Evolutionary conservation across 2,329 filamentous ascomycete species (phyloP).

Genomic region (Botrytis fabae): DNA sequence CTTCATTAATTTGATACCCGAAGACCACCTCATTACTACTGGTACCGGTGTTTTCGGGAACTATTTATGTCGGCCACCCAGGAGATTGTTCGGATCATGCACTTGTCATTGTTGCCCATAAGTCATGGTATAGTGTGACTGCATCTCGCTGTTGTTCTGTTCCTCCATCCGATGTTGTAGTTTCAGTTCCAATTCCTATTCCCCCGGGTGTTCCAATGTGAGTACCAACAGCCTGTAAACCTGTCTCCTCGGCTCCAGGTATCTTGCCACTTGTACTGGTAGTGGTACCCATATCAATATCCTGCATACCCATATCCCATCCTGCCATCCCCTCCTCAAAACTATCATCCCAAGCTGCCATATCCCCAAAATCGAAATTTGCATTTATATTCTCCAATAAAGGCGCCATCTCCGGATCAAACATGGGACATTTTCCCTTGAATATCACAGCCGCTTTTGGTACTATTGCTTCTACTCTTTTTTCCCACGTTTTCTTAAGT

Average conservation of each 20-base stretch:
- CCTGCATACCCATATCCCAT: background rate
- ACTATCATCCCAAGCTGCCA: background rate
- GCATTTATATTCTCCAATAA: background rate
- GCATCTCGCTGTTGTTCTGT: background rate
- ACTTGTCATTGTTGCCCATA: constrained; percentile 39
- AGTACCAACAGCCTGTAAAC: background rate
- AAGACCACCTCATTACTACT: background rate
- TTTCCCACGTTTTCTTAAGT: constrained; percentile 14
- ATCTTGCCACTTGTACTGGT: background rate
- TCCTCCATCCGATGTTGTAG: background rate
- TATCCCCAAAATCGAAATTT: constrained; percentile 28
- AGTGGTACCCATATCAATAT: too few species aligned
- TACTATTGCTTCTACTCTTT: background rate
- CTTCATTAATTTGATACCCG: background rate
- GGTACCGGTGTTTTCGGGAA: too few species aligned
- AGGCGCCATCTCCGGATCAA: background rate
- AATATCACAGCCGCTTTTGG: background rate
- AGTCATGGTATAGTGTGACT: constrained; percentile 29
- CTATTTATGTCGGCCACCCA: background rate
- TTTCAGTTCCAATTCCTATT: constrained; percentile 16
- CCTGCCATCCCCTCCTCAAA: background rate
- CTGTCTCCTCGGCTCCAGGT: background rate
- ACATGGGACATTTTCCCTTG: constrained; percentile 15
- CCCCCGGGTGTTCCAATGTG: background rate
- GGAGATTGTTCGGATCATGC: constrained; percentile 30